phyloP scores from a whole-genome alignment of 108 stramenopile species.

The Nannochloropsis gaditana region DNA sequence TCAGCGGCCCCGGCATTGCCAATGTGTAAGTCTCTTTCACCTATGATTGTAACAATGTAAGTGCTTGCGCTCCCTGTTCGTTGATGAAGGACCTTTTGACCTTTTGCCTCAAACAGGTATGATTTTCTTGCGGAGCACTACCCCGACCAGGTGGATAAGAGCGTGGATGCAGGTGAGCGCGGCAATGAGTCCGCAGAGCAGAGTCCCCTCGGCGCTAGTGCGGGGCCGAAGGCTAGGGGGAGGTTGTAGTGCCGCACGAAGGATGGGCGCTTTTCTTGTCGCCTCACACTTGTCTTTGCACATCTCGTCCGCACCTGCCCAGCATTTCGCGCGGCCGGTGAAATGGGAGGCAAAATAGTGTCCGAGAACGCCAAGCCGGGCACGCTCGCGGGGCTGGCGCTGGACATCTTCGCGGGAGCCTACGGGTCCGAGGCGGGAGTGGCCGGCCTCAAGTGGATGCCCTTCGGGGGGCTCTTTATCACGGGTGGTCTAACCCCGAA shows the following conservation, averaged over 20 bases:
- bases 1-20: conserved; percentile 82
- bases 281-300: not conserved
- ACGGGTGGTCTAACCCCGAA: conserved; percentile 94
- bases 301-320: not conserved
- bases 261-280: not conserved
- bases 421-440: conserved; percentile 86
- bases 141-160: conserved; percentile 62
- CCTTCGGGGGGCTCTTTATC: conserved; percentile 86
- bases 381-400: conserved; percentile 39
- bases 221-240: no score
- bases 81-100: not conserved
- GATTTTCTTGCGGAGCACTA: conserved; percentile 81
- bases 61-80: not conserved
- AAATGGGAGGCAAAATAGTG: conserved; percentile 45
- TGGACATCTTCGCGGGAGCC: conserved; percentile 59
- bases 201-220: no score
- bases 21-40: conserved; percentile 62
- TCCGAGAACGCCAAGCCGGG: conserved; percentile 24
- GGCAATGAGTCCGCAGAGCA: not conserved
- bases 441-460: conserved; percentile 79
- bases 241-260: not conserved
- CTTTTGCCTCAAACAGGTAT: conserved; percentile 34
- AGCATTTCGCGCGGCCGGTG: conserved; percentile 43
- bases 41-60: not conserved
- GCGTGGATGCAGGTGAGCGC: conserved; percentile 51